These are phyloP conservation scores for Fusarium tuaranense DNA, from an alignment of 2,329 filamentous ascomycete genomes.

Conservation along the genomic window DNA sequence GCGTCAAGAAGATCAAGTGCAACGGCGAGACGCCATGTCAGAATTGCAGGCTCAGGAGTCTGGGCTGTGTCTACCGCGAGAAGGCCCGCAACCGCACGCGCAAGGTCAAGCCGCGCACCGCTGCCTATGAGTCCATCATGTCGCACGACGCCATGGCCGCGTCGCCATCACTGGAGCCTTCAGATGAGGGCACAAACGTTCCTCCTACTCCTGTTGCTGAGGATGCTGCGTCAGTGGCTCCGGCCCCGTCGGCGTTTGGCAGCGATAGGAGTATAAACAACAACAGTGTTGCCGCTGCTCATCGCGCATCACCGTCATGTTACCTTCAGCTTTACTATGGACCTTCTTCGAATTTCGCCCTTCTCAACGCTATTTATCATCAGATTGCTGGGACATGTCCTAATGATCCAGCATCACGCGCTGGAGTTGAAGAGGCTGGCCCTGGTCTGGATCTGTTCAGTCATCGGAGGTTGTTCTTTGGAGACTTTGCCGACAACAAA, in stretches of 20 bases:
- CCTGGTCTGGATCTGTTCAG: constrained; percentile 48
- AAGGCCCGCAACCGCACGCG: constrained; percentile 48
- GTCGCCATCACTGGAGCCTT: constrained; percentile 31
- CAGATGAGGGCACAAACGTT: constrained; percentile 36
- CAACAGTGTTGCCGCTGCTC: constrained; percentile 59
- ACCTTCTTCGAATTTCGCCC: constrained; percentile 58
- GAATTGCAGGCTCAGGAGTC: constrained; percentile 43
- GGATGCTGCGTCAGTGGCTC: constrained; percentile 9
- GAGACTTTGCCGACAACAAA: constrained; percentile 52
- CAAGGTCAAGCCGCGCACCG: constrained; percentile 38
- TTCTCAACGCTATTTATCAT: constrained; percentile 50
- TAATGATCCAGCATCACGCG: constrained; percentile 34
- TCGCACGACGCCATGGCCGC: constrained; percentile 30
- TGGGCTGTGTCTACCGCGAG: constrained; percentile 47
- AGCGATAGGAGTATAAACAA: constrained; percentile 49
- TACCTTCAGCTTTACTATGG: constrained; percentile 60
- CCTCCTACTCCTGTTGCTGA: constrained; percentile 34
- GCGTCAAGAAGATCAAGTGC: constrained; percentile 49
- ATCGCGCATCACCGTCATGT: constrained; percentile 57
- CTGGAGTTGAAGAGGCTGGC: constrained; percentile 47
- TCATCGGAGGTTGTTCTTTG: constrained; percentile 47
- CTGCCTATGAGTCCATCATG: constrained; percentile 40
- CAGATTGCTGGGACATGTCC: constrained; percentile 46
- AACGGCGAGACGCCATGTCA: constrained; percentile 47
- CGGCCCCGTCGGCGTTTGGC: constrained; percentile 25